Percentiles rank a stretch among this genome's conserved stretches.
Conservation (phyloP, 768 basidiomycete species). For the Fistulinella prunicolor region DNA sequence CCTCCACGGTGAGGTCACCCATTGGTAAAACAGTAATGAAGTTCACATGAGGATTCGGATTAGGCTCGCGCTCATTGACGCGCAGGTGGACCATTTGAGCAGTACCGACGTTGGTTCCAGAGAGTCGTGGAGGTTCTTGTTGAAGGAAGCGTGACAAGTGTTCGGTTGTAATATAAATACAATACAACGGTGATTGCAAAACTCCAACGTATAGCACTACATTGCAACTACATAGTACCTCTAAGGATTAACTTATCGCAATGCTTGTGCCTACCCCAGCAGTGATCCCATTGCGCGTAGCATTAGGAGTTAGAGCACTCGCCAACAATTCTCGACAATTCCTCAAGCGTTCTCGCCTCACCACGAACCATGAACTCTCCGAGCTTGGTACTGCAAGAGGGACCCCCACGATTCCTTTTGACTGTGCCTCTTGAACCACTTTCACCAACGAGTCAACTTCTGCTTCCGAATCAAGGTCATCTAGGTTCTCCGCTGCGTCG, state of each 20-base stretch:
- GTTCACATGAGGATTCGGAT: conserved; percentile 76
- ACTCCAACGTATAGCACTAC: too few relatives aligned
- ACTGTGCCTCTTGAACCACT: conserved; percentile 54
- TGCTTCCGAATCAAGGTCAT: conserved; percentile 80
- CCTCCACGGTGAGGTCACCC: conserved; percentile 42
- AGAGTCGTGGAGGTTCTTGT: too few relatives aligned
- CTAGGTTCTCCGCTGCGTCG: conserved; percentile 66
- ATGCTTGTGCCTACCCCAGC: conserved; percentile 17
- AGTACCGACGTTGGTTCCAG: too few relatives aligned
- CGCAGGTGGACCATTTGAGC: conserved; percentile 62
- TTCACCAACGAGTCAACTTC: conserved; percentile 75
- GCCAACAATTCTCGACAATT: conserved; percentile 57
- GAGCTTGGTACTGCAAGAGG: conserved; percentile 74
- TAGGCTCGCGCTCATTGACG: conserved; percentile 63
- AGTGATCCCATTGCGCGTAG: conserved; percentile 23
- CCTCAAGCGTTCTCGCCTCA: conserved; percentile 60
- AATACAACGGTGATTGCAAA: too few relatives aligned
- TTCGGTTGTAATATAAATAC: too few relatives aligned
- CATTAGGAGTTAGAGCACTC: conserved; percentile 41
- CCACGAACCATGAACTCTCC: conserved; percentile 79
- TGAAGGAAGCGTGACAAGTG: too few relatives aligned
- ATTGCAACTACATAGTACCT: background rate
- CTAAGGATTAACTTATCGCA: conserved; percentile 14
- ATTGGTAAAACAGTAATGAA: conserved; percentile 63
- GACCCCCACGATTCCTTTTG: conserved; percentile 56